These are phyloP conservation scores for Rubroboletus satanas DNA, from an alignment of 768 basidiomycete species.

Conservation along the genomic window DNA sequence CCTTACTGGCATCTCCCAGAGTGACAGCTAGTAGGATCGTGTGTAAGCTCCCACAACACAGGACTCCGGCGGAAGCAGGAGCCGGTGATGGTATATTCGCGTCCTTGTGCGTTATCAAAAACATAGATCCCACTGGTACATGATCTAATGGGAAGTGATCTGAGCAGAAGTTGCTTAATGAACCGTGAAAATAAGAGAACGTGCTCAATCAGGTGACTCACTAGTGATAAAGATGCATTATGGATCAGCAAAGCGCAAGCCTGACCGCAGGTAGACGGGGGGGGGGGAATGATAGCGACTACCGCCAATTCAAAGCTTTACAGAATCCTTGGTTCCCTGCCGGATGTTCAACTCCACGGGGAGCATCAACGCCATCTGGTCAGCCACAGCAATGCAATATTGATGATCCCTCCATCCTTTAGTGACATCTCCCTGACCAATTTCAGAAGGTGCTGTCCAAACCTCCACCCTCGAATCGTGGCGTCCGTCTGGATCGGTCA, in stretches of 20 bases:
- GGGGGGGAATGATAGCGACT: not conserved
- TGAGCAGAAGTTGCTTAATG: not conserved
- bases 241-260: not conserved
- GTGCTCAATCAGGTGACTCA: not conserved
- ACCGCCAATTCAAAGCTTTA: conserved; percentile 21
- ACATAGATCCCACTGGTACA: not conserved
- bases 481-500: conserved; percentile 50
- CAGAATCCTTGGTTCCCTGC: conserved; percentile 11
- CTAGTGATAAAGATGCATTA: not conserved
- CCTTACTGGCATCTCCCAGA: not conserved
- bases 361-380: conserved; percentile 55
- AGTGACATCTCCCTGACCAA: conserved; percentile 41
- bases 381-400: conserved; percentile 58
- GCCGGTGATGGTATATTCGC: not conserved
- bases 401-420: conserved; percentile 60
- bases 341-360: conserved; percentile 28
- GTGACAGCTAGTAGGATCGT: not conserved
- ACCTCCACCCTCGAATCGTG: conserved; percentile 60
- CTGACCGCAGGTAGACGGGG: not conserved
- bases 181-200: not conserved
- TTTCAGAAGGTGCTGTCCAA: conserved; percentile 60
- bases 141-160: not conserved
- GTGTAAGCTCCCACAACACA: conserved; percentile 4
- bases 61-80: not conserved
- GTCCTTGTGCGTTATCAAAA: not conserved